Base-by-base conservation (phyloP, 179 eudicot species). In the Camellia oleifera region DNA sequence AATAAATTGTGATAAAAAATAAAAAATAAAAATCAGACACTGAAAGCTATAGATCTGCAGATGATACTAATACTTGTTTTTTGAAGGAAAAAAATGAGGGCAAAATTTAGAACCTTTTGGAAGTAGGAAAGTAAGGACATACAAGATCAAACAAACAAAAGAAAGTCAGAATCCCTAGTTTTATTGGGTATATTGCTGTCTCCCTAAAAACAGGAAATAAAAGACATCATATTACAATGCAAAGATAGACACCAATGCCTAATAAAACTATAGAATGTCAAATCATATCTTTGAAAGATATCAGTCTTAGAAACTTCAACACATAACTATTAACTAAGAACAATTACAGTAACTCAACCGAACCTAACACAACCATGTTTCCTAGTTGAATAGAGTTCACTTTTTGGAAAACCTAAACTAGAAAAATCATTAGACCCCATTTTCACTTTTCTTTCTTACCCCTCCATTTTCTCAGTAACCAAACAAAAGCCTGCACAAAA, bases 151-250 rank as follows among this genome's bases (percentile, higher is more conserved):
- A 81, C 80, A 83, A 79, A 65, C 23, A 77, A 61, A 44, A 69
- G 74, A 65, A 81, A 72, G 73, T 62, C 65, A 75, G 79, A 69
- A 82, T 50, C 74, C 54, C 48, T 69, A 84, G 67, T 57, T 48
- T 48, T 48, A 48, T 48, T 26, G 32, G 1, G 52, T 2, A 48
- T 48, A 48, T 26, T 26, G 32, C 1, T 26, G 32, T 26, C 32
- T 26, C 32, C 32, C 86, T 88, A 87, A 84, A 79, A 80, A 58
- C 81, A 75, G 83, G 76, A 85, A 73, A 76, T 50, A 70, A 79
- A 69, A 81, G 79, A 78, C 26, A 58, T 77, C 83, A 74, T 82
- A 83, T 83, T 64, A 32, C 17, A 67, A 50, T 61, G 72, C 75
- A 64, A 78, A 77, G 62, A 67, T 67, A 75, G 40, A 78, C 64